Evolutionary conservation across 768 basidiomycete genomes (phyloP).

Genomic region (Tricholoma terreum): DNA sequence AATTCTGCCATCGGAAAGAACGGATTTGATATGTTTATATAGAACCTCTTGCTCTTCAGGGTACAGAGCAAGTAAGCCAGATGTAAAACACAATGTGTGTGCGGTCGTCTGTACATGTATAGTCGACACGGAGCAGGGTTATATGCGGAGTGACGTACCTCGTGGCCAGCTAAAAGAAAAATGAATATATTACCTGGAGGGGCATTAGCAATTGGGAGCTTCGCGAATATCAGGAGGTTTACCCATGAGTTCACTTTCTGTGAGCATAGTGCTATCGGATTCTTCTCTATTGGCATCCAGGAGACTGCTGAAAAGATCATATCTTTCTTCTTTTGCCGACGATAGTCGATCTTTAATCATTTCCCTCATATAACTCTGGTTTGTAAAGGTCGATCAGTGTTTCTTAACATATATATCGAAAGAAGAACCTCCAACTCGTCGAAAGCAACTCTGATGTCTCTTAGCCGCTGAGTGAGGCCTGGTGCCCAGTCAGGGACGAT

Average conservation of each 20-base stretch:
- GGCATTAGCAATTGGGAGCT: not conserved
- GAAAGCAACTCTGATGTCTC: constrained; percentile 34
- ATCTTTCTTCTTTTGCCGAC: constrained; percentile 34
- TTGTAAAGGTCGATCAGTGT: not conserved
- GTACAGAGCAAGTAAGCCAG: constrained; percentile 42
- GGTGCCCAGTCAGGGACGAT: constrained; percentile 39
- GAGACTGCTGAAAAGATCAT: constrained; percentile 53
- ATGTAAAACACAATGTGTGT: constrained; percentile 35
- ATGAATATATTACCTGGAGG: constrained; percentile 43
- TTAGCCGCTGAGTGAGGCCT: constrained; percentile 30
- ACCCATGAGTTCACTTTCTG: constrained; percentile 44
- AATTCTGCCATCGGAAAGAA: constrained; percentile 27
- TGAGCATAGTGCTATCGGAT: constrained; percentile 30
- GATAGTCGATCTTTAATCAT: constrained; percentile 47
- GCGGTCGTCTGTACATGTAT: constrained; percentile 33
- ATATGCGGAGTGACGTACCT: constrained; percentile 30
- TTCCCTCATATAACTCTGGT: constrained; percentile 46
- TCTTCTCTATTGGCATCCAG: constrained; percentile 47
- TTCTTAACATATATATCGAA: not conserved
- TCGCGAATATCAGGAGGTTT: not conserved
- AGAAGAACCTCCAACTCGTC: constrained; percentile 40
- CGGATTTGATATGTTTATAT: constrained; percentile 33
- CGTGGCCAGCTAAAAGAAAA: constrained; percentile 60
- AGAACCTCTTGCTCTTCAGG: constrained; percentile 42
- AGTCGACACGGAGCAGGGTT: not conserved